Conservation (phyloP, 164 flowering plant species). For the Akebia trifoliata region DNA sequence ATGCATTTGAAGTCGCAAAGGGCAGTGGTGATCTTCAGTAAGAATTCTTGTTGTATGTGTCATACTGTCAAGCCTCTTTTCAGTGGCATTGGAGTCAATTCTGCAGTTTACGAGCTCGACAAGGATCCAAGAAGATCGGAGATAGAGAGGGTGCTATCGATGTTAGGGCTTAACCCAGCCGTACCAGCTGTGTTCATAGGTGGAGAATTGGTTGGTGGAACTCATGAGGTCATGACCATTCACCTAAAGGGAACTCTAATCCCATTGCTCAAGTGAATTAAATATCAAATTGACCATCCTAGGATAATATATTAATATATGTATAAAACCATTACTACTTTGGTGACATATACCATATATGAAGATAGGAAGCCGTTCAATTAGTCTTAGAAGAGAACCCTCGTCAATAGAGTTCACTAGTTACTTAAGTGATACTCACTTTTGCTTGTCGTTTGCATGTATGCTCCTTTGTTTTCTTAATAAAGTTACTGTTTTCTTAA, state of each 20-base stretch:
- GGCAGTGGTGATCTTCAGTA: conserved; percentile 14
- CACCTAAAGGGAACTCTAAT: conserved; percentile 6
- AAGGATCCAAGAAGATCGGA: conserved; percentile 11
- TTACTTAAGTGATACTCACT: too few relatives aligned
- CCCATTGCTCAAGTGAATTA: too few relatives aligned
- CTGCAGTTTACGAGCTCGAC: conserved; percentile 11
- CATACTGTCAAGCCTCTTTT: conserved; percentile 6
- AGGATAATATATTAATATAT: too few relatives aligned
- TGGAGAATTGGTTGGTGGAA: neutral
- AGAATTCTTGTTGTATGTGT: conserved; percentile 11
- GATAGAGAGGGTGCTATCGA: neutral
- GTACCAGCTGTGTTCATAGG: conserved; percentile 6
- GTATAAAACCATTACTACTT: too few relatives aligned
- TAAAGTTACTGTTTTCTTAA: too few relatives aligned
- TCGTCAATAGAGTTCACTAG: too few relatives aligned
- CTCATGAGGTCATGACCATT: conserved; percentile 10
- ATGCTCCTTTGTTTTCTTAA: too few relatives aligned
- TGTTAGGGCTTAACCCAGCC: conserved; percentile 5
- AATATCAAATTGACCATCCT: too few relatives aligned
- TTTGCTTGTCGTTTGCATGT: too few relatives aligned
- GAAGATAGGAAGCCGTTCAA: too few relatives aligned
- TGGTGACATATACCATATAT: too few relatives aligned
- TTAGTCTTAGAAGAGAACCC: too few relatives aligned
- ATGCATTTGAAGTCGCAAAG: neutral
- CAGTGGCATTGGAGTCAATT: conserved; percentile 8